phyloP scores from a whole-genome alignment of 306 rosid genomes.

The Psophocarpus tetragonolobus region DNA sequence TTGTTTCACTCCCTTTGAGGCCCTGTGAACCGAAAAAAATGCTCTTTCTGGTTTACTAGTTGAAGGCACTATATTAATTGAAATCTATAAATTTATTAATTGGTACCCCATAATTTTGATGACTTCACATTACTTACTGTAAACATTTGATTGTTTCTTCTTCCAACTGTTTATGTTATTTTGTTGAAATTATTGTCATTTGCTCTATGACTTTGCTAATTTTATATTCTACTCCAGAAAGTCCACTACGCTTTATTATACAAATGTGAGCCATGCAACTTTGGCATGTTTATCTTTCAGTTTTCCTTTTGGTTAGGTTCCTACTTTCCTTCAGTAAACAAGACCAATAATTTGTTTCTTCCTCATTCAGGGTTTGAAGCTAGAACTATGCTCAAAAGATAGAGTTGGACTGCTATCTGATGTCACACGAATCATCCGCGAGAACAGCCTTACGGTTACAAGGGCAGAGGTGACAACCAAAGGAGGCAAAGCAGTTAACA shows the following conservation, averaged over 20 bases:
- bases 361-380: conserved; percentile 73
- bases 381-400: conserved; percentile 87
- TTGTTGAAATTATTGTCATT: background rate
- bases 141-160: background rate
- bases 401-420: conserved; percentile 87
- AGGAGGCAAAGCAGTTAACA: conserved; percentile 89
- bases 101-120: background rate
- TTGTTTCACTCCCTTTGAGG: too few relatives aligned
- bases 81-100: background rate
- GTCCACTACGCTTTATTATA: background rate
- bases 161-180: background rate
- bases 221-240: conserved; percentile 10
- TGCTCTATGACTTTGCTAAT: background rate
- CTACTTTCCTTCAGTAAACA: background rate
- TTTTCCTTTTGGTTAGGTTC: background rate
- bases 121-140: background rate
- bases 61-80: background rate
- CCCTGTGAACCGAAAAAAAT: too few relatives aligned
- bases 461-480: conserved; percentile 91
- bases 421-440: conserved; percentile 90
- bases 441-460: conserved; percentile 89
- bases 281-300: conserved; percentile 22
- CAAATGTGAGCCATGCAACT: conserved; percentile 17
- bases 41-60: too few relatives aligned
- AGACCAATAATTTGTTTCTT: conserved; percentile 34